Evolutionary conservation across 1,139 yeast genomes (phyloP).

Genomic region (Suhomyces panamericanus): DNA sequence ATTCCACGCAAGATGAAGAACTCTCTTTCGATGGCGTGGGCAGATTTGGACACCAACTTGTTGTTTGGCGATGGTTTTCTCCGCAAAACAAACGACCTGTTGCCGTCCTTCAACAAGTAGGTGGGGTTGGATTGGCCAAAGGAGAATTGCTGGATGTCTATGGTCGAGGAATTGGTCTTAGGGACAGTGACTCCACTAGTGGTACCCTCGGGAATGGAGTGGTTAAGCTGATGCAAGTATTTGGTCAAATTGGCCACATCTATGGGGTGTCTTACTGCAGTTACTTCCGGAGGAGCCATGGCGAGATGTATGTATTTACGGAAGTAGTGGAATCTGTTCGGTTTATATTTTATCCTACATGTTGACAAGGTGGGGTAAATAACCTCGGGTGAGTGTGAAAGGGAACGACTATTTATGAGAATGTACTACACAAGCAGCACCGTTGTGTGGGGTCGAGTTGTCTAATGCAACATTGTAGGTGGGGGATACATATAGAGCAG

Average conservation of each 20-base stretch:
- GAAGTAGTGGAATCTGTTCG: background rate
- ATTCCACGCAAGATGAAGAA: slow-evolving; percentile 55
- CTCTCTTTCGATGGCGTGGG: slow-evolving; percentile 69
- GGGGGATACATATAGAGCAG: too few relatives aligned
- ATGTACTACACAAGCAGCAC: too few relatives aligned
- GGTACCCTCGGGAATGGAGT: slow-evolving; percentile 3
- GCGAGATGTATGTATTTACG: background rate
- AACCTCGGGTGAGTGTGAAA: slow-evolving; percentile 1
- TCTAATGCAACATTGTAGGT: too few relatives aligned
- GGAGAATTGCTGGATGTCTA: slow-evolving; percentile 49
- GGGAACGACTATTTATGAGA: background rate
- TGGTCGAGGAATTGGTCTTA: slow-evolving; percentile 9
- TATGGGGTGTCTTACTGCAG: slow-evolving; percentile 25
- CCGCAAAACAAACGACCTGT: slow-evolving; percentile 49
- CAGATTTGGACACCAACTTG: slow-evolving; percentile 55
- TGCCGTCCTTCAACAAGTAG: slow-evolving; percentile 51
- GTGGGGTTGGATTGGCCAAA: slow-evolving; percentile 74
- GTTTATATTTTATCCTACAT: background rate
- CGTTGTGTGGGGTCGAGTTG: too few relatives aligned
- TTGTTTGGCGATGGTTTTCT: slow-evolving; percentile 60
- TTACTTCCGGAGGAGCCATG: slow-evolving; percentile 20
- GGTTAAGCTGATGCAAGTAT: slow-evolving; percentile 11
- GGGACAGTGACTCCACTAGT: slow-evolving; percentile 18
- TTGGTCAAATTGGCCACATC: slow-evolving; percentile 16
- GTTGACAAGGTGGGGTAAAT: slow-evolving; percentile 4